A percentile compares a stretch with the other conserved stretches of the same genome.
Conservation (phyloP, 225 moss, liverwort and hornwort species). For the Pleurozium schreberi region DNA sequence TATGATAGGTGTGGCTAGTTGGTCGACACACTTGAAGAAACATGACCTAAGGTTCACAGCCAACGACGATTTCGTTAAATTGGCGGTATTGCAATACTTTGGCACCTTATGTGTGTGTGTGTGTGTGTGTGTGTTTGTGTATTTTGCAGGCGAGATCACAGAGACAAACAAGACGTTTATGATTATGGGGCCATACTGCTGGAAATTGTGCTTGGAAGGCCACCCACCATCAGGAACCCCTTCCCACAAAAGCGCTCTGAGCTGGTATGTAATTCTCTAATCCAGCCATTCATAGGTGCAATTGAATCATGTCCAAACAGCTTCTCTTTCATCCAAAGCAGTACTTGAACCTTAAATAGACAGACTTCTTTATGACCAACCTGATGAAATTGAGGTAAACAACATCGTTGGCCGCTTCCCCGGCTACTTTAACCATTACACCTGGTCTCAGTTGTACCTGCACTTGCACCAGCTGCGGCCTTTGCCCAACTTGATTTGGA, state of each 20-base stretch:
- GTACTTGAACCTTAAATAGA: neutral
- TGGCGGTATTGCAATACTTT: neutral
- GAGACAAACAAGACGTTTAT: constrained; percentile 87
- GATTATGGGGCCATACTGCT: constrained; percentile 82
- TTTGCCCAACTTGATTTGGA: neutral
- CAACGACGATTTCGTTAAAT: neutral
- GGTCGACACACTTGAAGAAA: neutral
- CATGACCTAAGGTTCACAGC: neutral
- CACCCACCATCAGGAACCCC: constrained; percentile 70
- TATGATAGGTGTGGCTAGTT: neutral
- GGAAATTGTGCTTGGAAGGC: constrained; percentile 87
- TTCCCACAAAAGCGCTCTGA: constrained; percentile 54
- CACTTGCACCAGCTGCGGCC: neutral
- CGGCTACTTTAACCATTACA: neutral
- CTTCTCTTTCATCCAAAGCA: neutral
- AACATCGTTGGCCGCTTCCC: neutral
- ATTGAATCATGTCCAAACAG: neutral
- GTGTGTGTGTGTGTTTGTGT: neutral
- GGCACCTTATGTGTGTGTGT: neutral
- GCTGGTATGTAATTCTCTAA: constrained; percentile 10
- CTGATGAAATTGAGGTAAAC: neutral
- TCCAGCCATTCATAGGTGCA: neutral
- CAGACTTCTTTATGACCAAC: neutral
- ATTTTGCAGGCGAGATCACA: constrained; percentile 55
- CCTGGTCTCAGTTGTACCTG: neutral